Percentiles rank a stretch among this genome's conserved stretches.
These are phyloP conservation scores for Parafenestella ontariensis DNA, from an alignment of 2,329 filamentous ascomycete genomes.

Conservation along the genomic window DNA sequence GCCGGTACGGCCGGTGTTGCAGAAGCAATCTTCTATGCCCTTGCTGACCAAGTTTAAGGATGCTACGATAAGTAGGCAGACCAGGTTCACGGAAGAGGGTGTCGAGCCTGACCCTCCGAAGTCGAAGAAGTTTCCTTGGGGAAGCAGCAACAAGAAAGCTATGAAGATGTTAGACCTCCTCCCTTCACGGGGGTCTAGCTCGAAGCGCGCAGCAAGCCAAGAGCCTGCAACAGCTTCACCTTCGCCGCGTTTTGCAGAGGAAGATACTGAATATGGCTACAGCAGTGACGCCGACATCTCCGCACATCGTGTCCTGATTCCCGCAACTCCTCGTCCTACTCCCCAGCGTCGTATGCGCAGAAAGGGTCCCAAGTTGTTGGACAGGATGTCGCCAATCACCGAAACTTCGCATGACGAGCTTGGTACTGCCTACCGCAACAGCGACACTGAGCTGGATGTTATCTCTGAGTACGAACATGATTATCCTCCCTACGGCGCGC, in stretches of 20 bases:
- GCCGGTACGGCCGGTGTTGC: conserved; percentile 9
- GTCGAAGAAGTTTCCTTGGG: conserved; percentile 9
- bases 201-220: conserved; percentile 6
- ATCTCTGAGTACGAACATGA: conserved; percentile 25
- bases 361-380: conserved; percentile 20
- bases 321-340: conserved; percentile 3
- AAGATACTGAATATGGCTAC: conserved; percentile 9
- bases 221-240: neutral
- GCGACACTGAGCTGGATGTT: conserved; percentile 21
- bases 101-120: conserved; percentile 10
- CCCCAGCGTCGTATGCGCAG: conserved; percentile 14
- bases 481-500: neutral
- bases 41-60: conserved; percentile 5
- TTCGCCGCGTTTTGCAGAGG: neutral
- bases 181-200: conserved; percentile 7
- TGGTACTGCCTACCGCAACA: conserved; percentile 11
- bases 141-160: conserved; percentile 16
- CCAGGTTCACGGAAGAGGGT: conserved; percentile 18
- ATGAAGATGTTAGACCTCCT: conserved; percentile 20
- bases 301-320: neutral
- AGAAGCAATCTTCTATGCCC: conserved; percentile 4
- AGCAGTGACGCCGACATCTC: conserved; percentile 16
- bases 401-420: conserved; percentile 29
- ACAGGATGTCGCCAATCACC: conserved; percentile 35
- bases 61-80: conserved; percentile 5